phyloP scores from a whole-genome alignment of 192 early-diverging fungal species.

The Entomortierella beljakovae region DNA sequence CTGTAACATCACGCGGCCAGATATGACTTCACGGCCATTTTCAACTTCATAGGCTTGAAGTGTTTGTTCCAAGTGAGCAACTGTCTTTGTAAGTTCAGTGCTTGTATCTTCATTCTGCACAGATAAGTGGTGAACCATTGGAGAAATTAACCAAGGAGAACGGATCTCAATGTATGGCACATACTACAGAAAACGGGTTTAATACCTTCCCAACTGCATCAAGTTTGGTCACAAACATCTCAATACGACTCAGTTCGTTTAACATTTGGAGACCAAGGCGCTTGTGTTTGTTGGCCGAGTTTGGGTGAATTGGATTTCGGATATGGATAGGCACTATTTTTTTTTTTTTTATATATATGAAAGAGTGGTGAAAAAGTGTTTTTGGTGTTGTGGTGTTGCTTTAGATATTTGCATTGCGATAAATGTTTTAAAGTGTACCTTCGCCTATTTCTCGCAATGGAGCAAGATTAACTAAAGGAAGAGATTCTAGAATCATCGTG shows the following conservation, averaged over 20 bases:
- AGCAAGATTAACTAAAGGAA: conserved; percentile 54
- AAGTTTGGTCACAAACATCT: conserved; percentile 56
- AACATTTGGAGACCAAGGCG: conserved; percentile 56
- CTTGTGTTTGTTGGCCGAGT: conserved; percentile 54
- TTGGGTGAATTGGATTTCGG: conserved; percentile 55
- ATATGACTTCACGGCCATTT: conserved; percentile 22
- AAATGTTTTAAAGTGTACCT: conserved; percentile 22
- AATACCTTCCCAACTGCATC: conserved; percentile 52
- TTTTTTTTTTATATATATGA: too few species aligned
- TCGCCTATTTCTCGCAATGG: conserved; percentile 39
- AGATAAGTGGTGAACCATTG: neutral
- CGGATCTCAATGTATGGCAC: too few species aligned
- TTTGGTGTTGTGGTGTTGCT: too few species aligned
- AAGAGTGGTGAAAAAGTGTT: too few species aligned
- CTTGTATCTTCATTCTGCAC: conserved; percentile 34
- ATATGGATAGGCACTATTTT: conserved; percentile 58
- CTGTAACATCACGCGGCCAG: conserved; percentile 33
- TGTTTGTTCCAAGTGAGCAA: conserved; percentile 42
- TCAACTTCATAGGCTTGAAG: conserved; percentile 32
- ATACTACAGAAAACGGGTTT: too few species aligned
- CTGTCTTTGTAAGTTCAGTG: conserved; percentile 18
- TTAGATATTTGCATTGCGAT: too few species aligned
- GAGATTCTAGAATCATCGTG: conserved; percentile 51
- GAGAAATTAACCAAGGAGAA: neutral
- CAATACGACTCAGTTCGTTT: conserved; percentile 53